Base-by-base conservation (phyloP, 2,329 filamentous ascomycete genomes). In the Stagonosporopsis tanaceti region DNA sequence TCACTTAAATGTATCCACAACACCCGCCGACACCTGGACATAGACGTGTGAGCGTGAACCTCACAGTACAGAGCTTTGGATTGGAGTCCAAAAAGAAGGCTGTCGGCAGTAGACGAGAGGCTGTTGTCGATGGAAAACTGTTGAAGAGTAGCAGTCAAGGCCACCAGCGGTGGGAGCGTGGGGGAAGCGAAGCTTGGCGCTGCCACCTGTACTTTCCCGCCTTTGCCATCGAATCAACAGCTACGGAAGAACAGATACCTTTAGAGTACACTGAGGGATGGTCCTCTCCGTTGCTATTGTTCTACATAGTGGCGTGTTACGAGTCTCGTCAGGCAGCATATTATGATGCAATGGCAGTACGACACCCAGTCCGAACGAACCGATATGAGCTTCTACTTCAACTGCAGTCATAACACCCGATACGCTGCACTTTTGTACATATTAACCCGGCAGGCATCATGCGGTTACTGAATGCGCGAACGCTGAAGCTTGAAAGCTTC, bases 401-500 rank as follows among this genome's bases (percentile, higher is more conserved):
- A 5, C 32, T 34, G 14, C 15, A n/a, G n/a, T n/a, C 32, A 14
- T 6, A 5, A 12, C n/a, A 39, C 9, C 37, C 17, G 7, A 39
- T 20, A 20, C 20, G 20, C 20, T 20, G 20, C 17, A 39, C 11
- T 20, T 8, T 11, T 14, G 37, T 22, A 15, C 17, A 34, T 8
- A 8, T 24, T 5, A 11, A 34, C 12, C 5, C 14, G 7, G 22
- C 17, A 20, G n/a, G 34, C 8, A 24, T 32, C 15, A 65, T 64
- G 65, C 57, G 56, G n/a, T 57, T 66, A 5, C 45, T 65, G 3
- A 1, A 63, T 5, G 25, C 50, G 22, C 39, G 35, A n/a, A 58
- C 41, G 0, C 24, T 66, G 0, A 17, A 54, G 37, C 37, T 65
- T 9, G 25, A 59, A 22, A 44, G 48, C 1, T 66, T 66, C 28